A percentile compares a stretch with the other conserved stretches of the same genome.
These are phyloP conservation scores for Pachysandra terminalis DNA, from an alignment of 164 flowering plant species.

Conservation along the genomic window DNA sequence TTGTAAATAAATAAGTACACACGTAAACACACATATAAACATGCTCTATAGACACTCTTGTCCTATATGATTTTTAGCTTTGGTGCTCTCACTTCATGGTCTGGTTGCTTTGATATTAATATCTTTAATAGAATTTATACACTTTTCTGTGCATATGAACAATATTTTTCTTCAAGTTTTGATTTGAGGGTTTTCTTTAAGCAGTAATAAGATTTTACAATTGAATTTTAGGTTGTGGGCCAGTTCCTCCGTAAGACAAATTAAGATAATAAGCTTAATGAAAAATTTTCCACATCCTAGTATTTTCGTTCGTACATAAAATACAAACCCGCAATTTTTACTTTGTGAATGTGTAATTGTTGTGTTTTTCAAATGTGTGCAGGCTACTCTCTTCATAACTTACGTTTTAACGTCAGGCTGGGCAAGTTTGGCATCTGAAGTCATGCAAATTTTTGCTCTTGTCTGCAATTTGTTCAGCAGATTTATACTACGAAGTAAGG, in stretches of 20 bases:
- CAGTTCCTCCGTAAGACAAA: not conserved
- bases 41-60: too few relatives aligned
- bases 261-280: not conserved
- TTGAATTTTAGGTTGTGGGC: not conserved
- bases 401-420: conserved; percentile 96
- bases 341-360: not conserved
- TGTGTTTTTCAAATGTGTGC: conserved; percentile 26
- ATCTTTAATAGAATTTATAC: too few relatives aligned
- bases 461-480: conserved; percentile 43
- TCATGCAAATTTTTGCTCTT: conserved; percentile 70
- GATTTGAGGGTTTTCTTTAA: too few relatives aligned
- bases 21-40: too few relatives aligned
- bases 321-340: not conserved
- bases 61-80: too few relatives aligned
- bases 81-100: too few relatives aligned
- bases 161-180: too few relatives aligned
- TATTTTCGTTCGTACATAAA: not conserved
- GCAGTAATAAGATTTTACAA: too few relatives aligned
- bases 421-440: conserved; percentile 76
- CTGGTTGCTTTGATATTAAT: too few relatives aligned
- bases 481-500: conserved; percentile 40
- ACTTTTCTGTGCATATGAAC: too few relatives aligned
- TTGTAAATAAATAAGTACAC: too few relatives aligned
- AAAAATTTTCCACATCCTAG: not conserved
- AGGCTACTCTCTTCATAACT: conserved; percentile 87